phyloP scores from a whole-genome alignment of 2,329 filamentous ascomycete species.

The Nemania diffusa region DNA sequence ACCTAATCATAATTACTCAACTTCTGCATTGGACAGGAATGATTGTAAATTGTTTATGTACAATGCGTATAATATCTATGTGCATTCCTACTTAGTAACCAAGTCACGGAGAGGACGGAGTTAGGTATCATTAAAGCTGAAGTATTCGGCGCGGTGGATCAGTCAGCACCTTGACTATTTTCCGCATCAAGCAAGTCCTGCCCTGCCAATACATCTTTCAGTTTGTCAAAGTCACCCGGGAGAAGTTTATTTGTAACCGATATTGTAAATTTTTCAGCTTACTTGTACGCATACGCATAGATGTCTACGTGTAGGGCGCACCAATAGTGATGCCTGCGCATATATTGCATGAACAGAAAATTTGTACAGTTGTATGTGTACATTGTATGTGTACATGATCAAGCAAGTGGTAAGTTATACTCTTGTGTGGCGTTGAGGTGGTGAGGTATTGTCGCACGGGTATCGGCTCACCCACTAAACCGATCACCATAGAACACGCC shows the following conservation, averaged over 20 bases:
- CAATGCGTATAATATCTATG: not conserved
- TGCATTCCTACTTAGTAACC: not conserved
- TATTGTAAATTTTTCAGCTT: not conserved
- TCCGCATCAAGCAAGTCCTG: not conserved
- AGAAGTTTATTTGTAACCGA: not conserved
- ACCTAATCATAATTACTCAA: not conserved
- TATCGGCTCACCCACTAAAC: constrained; percentile 25
- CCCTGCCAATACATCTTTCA: not conserved
- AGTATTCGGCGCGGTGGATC: not conserved
- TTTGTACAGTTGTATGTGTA: not conserved
- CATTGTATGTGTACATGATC: too few species aligned
- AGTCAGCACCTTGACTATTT: not conserved
- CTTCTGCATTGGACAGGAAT: not conserved
- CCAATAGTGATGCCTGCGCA: not conserved
- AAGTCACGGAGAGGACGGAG: not conserved
- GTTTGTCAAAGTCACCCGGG: not conserved
- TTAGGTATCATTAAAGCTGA: not conserved
- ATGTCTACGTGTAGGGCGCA: not conserved
- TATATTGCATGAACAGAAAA: not conserved
- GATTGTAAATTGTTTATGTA: not conserved
- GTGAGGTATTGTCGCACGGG: constrained; percentile 16
- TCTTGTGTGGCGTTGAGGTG: constrained; percentile 11
- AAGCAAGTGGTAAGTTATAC: not conserved
- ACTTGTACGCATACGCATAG: not conserved
- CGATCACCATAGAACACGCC: constrained; percentile 28